phyloP scores from a whole-genome alignment of 768 basidiomycete species.

The Termitomyces sp. region DNA sequence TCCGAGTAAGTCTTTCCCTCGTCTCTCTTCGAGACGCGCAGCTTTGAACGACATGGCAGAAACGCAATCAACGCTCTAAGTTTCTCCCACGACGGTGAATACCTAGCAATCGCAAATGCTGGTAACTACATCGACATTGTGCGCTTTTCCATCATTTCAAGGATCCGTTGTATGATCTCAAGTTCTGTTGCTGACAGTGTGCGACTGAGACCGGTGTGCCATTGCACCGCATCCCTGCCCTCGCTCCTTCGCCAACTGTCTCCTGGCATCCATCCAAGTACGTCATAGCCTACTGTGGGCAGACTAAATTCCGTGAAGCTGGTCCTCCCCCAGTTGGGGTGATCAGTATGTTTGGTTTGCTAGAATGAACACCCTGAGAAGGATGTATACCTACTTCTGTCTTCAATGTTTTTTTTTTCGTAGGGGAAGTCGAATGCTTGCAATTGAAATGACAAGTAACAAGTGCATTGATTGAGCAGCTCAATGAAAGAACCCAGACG shows the following conservation, averaged over 20 bases:
- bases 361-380: slow-evolving; percentile 23
- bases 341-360: slow-evolving; percentile 65
- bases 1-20: slow-evolving; percentile 62
- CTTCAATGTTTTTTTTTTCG: not conserved
- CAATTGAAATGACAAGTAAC: not conserved
- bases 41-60: slow-evolving; percentile 28
- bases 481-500: not conserved
- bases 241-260: slow-evolving; percentile 70
- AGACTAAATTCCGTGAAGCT: slow-evolving; percentile 62
- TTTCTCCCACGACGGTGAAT: slow-evolving; percentile 84
- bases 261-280: slow-evolving; percentile 81
- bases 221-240: slow-evolving; percentile 69
- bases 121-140: slow-evolving; percentile 78
- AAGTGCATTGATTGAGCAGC: not conserved
- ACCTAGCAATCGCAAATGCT: slow-evolving; percentile 67
- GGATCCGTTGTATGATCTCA: not conserved
- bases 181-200: slow-evolving; percentile 42
- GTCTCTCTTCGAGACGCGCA: not conserved
- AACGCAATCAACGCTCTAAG: slow-evolving; percentile 68
- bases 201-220: slow-evolving; percentile 73
- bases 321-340: slow-evolving; percentile 61
- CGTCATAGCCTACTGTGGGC: slow-evolving; percentile 78
- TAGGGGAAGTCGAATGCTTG: not conserved
- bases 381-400: not conserved
- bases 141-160: slow-evolving; percentile 19